Evolutionary conservation across 306 rosid species (phyloP).

Genomic region (Vigna trinervia): DNA sequence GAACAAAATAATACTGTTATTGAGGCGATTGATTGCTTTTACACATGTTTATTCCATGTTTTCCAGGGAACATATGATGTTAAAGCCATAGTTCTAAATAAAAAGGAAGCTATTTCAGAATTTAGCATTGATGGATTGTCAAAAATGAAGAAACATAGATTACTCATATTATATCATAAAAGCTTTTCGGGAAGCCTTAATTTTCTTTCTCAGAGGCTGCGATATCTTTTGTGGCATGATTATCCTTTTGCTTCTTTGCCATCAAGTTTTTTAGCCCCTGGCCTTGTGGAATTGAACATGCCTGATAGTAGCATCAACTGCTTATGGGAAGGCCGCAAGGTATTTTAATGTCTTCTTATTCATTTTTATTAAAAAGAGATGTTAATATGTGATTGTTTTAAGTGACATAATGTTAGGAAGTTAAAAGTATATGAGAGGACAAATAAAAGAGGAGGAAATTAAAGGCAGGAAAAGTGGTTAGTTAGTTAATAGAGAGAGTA

Average conservation of each 20-base stretch:
- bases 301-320: neutral
- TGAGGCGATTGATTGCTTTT: neutral
- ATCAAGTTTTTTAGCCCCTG: neutral
- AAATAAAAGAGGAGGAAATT: too few relatives aligned
- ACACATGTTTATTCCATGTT: neutral
- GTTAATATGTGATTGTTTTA: too few relatives aligned
- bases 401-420: too few relatives aligned
- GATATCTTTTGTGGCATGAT: conserved; percentile 37
- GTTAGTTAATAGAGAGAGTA: too few relatives aligned
- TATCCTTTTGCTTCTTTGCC: conserved; percentile 46
- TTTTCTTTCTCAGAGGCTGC: conserved; percentile 17
- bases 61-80: conserved; percentile 30
- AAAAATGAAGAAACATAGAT: neutral
- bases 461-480: too few relatives aligned
- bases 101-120: neutral
- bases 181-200: neutral
- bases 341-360: neutral
- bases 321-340: conserved; percentile 42
- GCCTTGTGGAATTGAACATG: conserved; percentile 35
- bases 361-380: neutral
- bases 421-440: too few relatives aligned
- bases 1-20: neutral
- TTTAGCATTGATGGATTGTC: conserved; percentile 31
- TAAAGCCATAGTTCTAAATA: conserved; percentile 1
- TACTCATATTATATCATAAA: conserved; percentile 14